Percentiles rank a stretch among this genome's conserved stretches.
Conservation (phyloP, 176 grass and related monocot species). For the sorghum (Sorghum bicolor) region DNA sequence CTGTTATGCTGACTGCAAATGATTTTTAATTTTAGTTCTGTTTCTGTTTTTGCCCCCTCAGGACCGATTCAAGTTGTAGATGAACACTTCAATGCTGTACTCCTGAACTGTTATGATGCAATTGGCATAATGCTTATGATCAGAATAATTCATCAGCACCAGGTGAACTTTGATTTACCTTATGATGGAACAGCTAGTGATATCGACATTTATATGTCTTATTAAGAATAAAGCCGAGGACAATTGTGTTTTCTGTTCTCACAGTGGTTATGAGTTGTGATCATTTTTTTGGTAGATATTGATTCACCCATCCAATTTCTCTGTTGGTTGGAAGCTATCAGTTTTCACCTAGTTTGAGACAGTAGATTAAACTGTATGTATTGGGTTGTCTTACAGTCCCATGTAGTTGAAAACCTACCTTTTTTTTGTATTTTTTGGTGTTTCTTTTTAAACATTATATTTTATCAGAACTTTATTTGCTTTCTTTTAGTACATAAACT, state of each 20-base stretch:
- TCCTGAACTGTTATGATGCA: constrained; percentile 88
- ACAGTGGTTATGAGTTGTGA: not conserved
- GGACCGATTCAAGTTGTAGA: constrained; percentile 97
- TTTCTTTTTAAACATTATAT: not conserved
- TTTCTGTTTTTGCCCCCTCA: constrained; percentile 31
- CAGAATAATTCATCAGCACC: constrained; percentile 97
- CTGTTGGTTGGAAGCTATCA: not conserved
- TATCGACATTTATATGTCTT: not conserved
- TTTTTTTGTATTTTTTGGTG: not conserved
- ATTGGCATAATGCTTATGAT: constrained; percentile 99
- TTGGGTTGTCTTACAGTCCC: not conserved
- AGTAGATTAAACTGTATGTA: not conserved
- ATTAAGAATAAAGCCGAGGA: constrained; percentile 7
- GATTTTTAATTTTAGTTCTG: not conserved
- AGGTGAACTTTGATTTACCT: constrained; percentile 53
- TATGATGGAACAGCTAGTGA: constrained; percentile 7
- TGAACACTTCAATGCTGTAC: constrained; percentile 85
- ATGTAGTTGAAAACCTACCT: not conserved
- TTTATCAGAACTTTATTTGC: not conserved
- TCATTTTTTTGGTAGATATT: not conserved
- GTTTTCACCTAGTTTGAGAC: not conserved
- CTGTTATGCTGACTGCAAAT: not conserved
- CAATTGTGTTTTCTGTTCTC: not conserved
- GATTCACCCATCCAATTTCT: not conserved
- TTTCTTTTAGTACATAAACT: constrained; percentile 10